Percentiles rank a stretch among this genome's conserved stretches.
phyloP scores from a whole-genome alignment of 225 moss, liverwort and hornwort genomes.

The Antitrichia curtipendula region DNA sequence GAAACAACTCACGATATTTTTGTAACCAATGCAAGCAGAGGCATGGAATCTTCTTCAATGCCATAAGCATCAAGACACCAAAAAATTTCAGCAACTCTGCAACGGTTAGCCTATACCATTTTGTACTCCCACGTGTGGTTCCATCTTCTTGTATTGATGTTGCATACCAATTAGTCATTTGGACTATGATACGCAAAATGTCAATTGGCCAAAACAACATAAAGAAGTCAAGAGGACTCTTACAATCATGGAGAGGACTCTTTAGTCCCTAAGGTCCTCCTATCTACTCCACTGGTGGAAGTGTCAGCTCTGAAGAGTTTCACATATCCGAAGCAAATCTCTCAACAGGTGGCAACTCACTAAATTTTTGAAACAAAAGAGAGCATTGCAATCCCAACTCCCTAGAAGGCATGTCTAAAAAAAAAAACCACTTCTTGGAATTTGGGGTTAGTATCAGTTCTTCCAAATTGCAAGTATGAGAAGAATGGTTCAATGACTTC shows the following conservation, averaged over 20 bases:
- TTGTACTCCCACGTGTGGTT: fast-evolving
- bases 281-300: not conserved
- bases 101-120: fast-evolving
- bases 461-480: not conserved
- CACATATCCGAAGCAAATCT: not conserved
- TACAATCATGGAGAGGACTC: not conserved
- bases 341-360: fast-evolving
- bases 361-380: not conserved
- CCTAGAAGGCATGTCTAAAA: fast-evolving
- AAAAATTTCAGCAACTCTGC: not conserved
- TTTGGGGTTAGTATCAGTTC: not conserved
- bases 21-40: fast-evolving
- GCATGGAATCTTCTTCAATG: fast-evolving
- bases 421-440: fast-evolving
- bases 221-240: not conserved
- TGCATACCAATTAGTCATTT: too few relatives aligned
- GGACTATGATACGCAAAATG: too few relatives aligned
- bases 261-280: fast-evolving
- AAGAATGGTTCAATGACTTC: fast-evolving
- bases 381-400: not conserved
- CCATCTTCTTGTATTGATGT: not conserved
- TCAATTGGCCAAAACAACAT: too few relatives aligned
- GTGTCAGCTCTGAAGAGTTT: fast-evolving
- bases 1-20: not conserved
- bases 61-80: not conserved